Percentiles rank a stretch among this genome's conserved stretches.
These are phyloP conservation scores for Globisporangium recalcitrans DNA, from an alignment of 352 stramenopile species.

Conservation along the genomic window DNA sequence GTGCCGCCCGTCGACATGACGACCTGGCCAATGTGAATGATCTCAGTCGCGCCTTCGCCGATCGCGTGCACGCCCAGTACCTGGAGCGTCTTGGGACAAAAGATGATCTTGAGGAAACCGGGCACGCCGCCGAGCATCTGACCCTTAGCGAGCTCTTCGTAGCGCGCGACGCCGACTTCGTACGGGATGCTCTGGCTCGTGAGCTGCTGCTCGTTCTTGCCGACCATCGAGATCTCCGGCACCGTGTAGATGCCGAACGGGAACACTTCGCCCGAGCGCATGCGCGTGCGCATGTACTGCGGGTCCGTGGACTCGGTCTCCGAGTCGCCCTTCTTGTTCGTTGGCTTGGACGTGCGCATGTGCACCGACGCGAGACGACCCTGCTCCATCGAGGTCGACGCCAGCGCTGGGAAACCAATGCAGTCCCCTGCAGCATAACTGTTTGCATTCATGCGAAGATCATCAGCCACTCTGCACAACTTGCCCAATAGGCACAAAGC, in stretches of 20 bases:
- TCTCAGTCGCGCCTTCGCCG: conserved; percentile 83
- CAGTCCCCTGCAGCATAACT: conserved; percentile 88
- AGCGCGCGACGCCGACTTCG: conserved; percentile 72
- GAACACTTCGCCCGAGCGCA: conserved; percentile 84
- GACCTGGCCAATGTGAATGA: conserved; percentile 88
- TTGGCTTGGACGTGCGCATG: conserved; percentile 72
- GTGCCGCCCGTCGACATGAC: conserved; percentile 81
- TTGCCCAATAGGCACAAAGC: background rate
- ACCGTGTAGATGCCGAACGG: conserved; percentile 88
- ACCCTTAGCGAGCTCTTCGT: conserved; percentile 80
- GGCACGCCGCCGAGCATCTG: conserved; percentile 80
- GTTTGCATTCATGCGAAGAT: background rate
- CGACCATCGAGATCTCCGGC: conserved; percentile 87
- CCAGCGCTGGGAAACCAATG: conserved; percentile 86
- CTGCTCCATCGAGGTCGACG: conserved; percentile 90
- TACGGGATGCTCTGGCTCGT: conserved; percentile 72
- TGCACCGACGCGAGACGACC: conserved; percentile 81
- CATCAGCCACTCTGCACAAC: background rate
- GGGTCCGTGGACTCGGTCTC: conserved; percentile 57
- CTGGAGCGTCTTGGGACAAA: conserved; percentile 68
- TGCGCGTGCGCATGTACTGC: conserved; percentile 64
- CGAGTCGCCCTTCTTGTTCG: conserved; percentile 42
- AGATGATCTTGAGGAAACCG: conserved; percentile 85
- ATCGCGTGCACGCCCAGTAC: conserved; percentile 81
- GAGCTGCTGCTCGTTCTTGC: conserved; percentile 86